Evolutionary conservation across 1,139 yeast genomes (phyloP).

Genomic region (Nadsonia starkeyi-henricii): DNA sequence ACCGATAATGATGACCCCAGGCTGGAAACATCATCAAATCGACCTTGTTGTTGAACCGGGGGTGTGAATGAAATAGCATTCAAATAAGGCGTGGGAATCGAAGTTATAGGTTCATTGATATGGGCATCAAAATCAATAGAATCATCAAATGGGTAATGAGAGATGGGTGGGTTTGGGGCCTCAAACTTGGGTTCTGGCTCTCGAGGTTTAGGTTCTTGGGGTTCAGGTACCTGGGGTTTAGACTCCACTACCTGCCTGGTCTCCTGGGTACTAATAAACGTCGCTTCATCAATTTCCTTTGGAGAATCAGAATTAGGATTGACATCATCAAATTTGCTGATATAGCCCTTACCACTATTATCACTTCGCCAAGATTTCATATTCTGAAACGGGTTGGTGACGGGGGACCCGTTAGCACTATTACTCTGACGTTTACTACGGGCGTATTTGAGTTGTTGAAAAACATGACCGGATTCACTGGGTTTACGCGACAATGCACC

Average conservation of each 20-base stretch:
- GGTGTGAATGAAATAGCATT: slow-evolving; percentile 13
- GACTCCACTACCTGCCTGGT: not conserved
- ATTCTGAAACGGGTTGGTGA: not conserved
- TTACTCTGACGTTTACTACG: slow-evolving; percentile 3
- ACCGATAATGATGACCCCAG: not conserved
- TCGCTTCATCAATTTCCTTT: not conserved
- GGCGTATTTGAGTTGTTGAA: slow-evolving; percentile 10
- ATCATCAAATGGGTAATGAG: slow-evolving; percentile 4
- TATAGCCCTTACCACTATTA: too few relatives aligned
- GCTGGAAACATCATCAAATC: not conserved
- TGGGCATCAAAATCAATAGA: slow-evolving; percentile 8
- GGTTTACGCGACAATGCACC: slow-evolving; percentile 1
- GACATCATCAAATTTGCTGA: too few relatives aligned
- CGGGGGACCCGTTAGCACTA: not conserved
- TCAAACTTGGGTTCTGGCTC: too few relatives aligned
- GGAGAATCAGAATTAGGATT: not conserved
- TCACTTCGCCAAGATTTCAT: too few relatives aligned
- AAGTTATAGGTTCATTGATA: slow-evolving; percentile 12
- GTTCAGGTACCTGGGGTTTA: too few relatives aligned
- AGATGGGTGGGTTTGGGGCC: slow-evolving; percentile 2
- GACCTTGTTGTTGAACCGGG: slow-evolving; percentile 1
- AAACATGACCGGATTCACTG: slow-evolving; percentile 4
- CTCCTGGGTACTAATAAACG: not conserved
- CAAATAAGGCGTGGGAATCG: slow-evolving; percentile 14
- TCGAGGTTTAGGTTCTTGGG: slow-evolving; percentile 1